phyloP scores from a whole-genome alignment of 192 early-diverging fungal genomes.

The Coemansia reversa region DNA sequence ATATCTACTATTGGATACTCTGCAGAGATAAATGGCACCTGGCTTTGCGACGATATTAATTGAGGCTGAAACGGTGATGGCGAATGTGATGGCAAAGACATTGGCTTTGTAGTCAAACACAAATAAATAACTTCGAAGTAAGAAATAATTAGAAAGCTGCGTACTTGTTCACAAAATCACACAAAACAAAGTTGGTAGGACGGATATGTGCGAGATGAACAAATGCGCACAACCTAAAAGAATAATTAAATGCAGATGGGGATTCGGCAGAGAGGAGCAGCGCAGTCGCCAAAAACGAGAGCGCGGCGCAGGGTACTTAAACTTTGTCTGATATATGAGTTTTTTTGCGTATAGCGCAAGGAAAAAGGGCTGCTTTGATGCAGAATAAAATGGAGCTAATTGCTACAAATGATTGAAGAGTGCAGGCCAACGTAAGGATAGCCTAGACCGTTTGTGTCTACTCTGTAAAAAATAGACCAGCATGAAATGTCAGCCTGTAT shows the following conservation, averaged over 20 bases:
- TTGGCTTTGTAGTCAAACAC: neutral
- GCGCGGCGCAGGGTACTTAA: slow-evolving; percentile 1
- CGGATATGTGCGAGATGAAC: neutral
- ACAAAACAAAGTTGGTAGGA: neutral
- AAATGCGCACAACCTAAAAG: slow-evolving; percentile 1
- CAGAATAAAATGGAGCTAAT: slow-evolving; percentile 9
- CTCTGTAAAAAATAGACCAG: slow-evolving; percentile 16
- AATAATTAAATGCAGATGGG: slow-evolving; percentile 5
- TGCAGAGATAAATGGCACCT: slow-evolving; percentile 1
- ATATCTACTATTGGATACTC: slow-evolving; percentile 16
- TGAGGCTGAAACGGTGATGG: slow-evolving; percentile 8
- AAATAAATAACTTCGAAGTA: neutral
- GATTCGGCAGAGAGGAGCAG: slow-evolving; percentile 2
- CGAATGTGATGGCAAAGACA: neutral
- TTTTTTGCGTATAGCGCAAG: slow-evolving; percentile 4
- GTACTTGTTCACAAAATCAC: slow-evolving; percentile 5
- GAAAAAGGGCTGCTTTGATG: slow-evolving; percentile 6
- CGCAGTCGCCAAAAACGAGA: slow-evolving; percentile 10
- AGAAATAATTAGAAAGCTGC: neutral
- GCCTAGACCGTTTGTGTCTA: slow-evolving; percentile 4
- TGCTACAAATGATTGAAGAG: slow-evolving; percentile 2
- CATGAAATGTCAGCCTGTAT: slow-evolving; percentile 10
- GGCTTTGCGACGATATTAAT: slow-evolving; percentile 1
- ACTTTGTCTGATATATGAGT: neutral
- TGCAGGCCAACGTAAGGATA: neutral